These are phyloP conservation scores for Elsinoe australis DNA, from an alignment of 2,329 filamentous ascomycete species.

Conservation along the genomic window DNA sequence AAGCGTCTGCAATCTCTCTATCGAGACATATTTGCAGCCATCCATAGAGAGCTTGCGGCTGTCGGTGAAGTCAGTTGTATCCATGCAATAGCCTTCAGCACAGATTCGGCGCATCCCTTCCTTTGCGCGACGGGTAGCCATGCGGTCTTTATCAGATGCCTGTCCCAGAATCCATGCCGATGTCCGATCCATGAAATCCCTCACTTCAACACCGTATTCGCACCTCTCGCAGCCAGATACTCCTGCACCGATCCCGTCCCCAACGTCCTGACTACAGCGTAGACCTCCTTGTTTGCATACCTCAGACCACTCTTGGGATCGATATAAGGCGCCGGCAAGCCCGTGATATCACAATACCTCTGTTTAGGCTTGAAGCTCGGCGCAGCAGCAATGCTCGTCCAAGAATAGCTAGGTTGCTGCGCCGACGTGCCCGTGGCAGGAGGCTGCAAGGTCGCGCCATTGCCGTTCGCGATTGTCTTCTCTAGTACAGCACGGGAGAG, in stretches of 20 bases:
- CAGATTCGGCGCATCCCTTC: too few species aligned
- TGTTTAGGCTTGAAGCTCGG: slow-evolving; percentile 72
- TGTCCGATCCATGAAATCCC: too few species aligned
- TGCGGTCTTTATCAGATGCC: too few species aligned
- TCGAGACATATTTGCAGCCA: too few species aligned
- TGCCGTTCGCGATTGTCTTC: slow-evolving; percentile 50
- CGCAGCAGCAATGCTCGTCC: slow-evolving; percentile 93
- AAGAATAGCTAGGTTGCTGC: slow-evolving; percentile 63
- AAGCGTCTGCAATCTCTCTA: too few species aligned
- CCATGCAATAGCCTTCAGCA: too few species aligned
- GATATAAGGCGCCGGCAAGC: slow-evolving; percentile 79
- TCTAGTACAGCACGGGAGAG: slow-evolving; percentile 82
- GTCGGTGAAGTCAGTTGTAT: too few species aligned
- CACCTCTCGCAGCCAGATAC: slow-evolving; percentile 81
- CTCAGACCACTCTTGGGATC: slow-evolving; percentile 91
- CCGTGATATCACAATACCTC: slow-evolving; percentile 94
- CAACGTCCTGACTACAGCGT: slow-evolving; percentile 69
- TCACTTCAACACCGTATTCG: slow-evolving; percentile 89
- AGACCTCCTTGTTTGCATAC: slow-evolving; percentile 91
- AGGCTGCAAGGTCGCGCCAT: slow-evolving; percentile 15
- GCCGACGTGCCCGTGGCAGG: slow-evolving; percentile 24
- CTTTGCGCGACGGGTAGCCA: too few species aligned
- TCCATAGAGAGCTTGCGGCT: too few species aligned
- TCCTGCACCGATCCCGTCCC: slow-evolving; percentile 78
- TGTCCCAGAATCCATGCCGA: too few species aligned